phyloP scores from a whole-genome alignment of 441 rosid genomes.

The Erysimum cheiri region DNA sequence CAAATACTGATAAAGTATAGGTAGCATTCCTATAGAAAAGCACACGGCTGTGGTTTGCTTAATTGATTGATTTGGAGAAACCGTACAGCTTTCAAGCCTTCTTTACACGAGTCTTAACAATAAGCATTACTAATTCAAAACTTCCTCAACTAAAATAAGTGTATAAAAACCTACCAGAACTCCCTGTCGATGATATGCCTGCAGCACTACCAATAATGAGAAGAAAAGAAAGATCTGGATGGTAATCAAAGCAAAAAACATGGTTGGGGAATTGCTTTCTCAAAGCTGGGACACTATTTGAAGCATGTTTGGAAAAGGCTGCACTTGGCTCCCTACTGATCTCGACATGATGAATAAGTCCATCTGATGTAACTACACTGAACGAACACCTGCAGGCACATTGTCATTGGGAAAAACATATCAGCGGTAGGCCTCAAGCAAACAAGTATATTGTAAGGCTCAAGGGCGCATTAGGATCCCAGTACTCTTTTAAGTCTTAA shows the following conservation, averaged over 20 bases:
- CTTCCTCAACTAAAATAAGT: constrained; percentile 34
- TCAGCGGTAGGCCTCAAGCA: constrained; percentile 31
- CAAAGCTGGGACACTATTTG: constrained; percentile 48
- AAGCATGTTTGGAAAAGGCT: constrained; percentile 51
- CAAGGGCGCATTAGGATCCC: constrained; percentile 7
- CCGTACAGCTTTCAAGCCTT: constrained; percentile 20
- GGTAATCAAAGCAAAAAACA: constrained; percentile 79
- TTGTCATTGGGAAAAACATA: constrained; percentile 31
- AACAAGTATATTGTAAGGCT: constrained; percentile 24
- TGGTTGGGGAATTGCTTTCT: constrained; percentile 69
- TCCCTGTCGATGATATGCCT: constrained; percentile 51
- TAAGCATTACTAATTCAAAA: constrained; percentile 14
- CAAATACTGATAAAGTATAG: constrained; percentile 8
- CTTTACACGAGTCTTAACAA: constrained; percentile 12
- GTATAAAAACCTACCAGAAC: constrained; percentile 63
- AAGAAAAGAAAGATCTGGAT: constrained; percentile 65
- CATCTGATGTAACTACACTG: constrained; percentile 72
- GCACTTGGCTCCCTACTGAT: constrained; percentile 72
- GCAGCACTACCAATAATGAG: constrained; percentile 62
- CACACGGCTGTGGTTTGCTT: not conserved
- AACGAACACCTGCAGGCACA: constrained; percentile 72
- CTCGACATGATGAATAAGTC: constrained; percentile 70
- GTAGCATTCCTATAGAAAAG: not conserved
- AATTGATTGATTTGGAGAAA: constrained; percentile 7
- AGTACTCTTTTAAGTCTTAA: constrained; percentile 8